phyloP scores from a whole-genome alignment of 1,139 yeast species.

The Candida tunisiensis region DNA sequence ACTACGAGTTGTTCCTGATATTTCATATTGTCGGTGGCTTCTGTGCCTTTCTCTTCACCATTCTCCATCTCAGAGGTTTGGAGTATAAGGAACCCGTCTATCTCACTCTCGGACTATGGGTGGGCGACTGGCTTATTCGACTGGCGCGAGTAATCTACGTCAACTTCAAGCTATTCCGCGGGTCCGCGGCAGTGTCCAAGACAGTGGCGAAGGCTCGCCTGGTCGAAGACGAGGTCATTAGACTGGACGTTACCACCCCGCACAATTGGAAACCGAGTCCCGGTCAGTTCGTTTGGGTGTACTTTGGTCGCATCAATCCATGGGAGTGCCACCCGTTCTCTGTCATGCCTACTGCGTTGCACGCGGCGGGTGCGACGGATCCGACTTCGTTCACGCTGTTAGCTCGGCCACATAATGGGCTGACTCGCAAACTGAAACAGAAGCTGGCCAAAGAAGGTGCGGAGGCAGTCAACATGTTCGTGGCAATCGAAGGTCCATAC shows the following conservation, averaged over 20 bases:
- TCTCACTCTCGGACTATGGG: conserved; percentile 25
- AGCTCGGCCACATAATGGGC: conserved; percentile 20
- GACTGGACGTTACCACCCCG: conserved; percentile 16
- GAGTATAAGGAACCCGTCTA: conserved; percentile 30
- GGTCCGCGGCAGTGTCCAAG: conserved; percentile 14
- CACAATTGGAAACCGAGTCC: conserved; percentile 29
- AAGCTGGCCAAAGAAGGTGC: conserved; percentile 6
- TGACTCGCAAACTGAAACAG: conserved; percentile 12
- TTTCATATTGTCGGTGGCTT: conserved; percentile 27
- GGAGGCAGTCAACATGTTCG: conserved; percentile 12
- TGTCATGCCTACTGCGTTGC: conserved; percentile 22
- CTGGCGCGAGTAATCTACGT: conserved; percentile 21
- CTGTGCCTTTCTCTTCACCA: conserved; percentile 28
- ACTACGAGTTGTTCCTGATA: conserved; percentile 31
- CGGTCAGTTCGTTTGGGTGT: conserved; percentile 49
- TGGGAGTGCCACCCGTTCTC: conserved; percentile 56
- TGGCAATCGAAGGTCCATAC: conserved; percentile 49
- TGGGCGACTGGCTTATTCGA: conserved; percentile 25
- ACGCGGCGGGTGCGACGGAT: conserved; percentile 15
- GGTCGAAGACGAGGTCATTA: conserved; percentile 14
- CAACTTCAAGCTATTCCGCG: conserved; percentile 21
- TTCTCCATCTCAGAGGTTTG: conserved; percentile 30
- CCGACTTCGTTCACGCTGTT: conserved; percentile 21
- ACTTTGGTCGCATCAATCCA: conserved; percentile 28
- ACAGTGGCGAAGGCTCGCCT: conserved; percentile 24